Conservation (phyloP, 2,329 filamentous ascomycete genomes). For the Penicillium sp. region DNA sequence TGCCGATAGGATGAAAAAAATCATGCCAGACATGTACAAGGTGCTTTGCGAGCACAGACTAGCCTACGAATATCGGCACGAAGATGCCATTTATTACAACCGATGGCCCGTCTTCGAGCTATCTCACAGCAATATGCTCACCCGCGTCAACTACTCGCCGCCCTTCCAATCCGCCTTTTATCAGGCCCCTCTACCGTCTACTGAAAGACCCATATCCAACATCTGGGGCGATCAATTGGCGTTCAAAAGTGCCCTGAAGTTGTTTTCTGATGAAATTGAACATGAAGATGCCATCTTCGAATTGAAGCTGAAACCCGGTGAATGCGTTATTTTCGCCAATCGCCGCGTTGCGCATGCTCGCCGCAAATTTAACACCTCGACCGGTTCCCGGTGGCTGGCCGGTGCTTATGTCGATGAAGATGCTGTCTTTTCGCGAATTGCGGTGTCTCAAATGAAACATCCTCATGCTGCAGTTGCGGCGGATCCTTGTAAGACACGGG, state of each 20-base stretch:
- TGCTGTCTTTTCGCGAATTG: conserved; percentile 49
- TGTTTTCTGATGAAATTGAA: conserved; percentile 59
- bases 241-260: conserved; percentile 43
- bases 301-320: conserved; percentile 68
- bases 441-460: conserved; percentile 34
- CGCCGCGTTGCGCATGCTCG: conserved; percentile 77
- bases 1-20: conserved; percentile 32
- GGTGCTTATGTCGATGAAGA: conserved; percentile 75
- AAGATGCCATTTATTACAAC: conserved; percentile 58
- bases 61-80: conserved; percentile 63
- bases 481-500: no score
- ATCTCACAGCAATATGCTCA: conserved; percentile 25
- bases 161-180: conserved; percentile 66
- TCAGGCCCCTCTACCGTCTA: conserved; percentile 11
- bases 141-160: conserved; percentile 63
- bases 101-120: conserved; percentile 52
- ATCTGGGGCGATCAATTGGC: not conserved
- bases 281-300: conserved; percentile 55
- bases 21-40: conserved; percentile 14
- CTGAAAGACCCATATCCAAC: no score
- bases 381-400: conserved; percentile 71
- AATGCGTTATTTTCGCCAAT: conserved; percentile 94
- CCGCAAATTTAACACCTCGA: conserved; percentile 59
- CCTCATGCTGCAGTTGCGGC: not conserved
- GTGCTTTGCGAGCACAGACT: conserved; percentile 45